These are phyloP conservation scores for Daldinia eschscholtzii DNA, from an alignment of 2,329 filamentous ascomycete species.

Conservation along the genomic window DNA sequence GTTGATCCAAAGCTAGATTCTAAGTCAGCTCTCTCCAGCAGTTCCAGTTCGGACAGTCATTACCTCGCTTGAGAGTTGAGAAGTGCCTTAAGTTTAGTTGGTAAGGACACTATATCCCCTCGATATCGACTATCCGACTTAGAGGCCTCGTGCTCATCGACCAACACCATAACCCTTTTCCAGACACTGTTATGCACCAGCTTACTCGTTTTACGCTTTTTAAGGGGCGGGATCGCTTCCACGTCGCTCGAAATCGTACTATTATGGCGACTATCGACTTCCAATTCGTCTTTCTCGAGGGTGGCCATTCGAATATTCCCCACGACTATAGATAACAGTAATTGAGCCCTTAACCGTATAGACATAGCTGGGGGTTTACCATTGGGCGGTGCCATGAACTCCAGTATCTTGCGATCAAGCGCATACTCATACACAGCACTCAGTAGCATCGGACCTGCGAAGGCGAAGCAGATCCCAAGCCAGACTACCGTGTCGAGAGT, in stretches of 20 bases:
- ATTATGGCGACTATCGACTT: conserved; percentile 23
- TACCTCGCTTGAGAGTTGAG: conserved; percentile 51
- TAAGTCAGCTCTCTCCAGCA: not conserved
- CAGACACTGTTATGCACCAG: conserved; percentile 49
- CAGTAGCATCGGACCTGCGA: conserved; percentile 50
- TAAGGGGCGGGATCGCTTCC: conserved; percentile 22
- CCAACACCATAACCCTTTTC: conserved; percentile 50
- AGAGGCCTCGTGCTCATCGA: conserved; percentile 48
- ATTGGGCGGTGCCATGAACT: conserved; percentile 47
- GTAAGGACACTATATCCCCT: conserved; percentile 44
- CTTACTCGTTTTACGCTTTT: conserved; percentile 24
- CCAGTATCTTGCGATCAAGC: conserved; percentile 50
- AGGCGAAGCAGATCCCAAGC: conserved; percentile 50
- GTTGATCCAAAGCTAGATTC: conserved; percentile 50
- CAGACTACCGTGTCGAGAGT: conserved; percentile 48
- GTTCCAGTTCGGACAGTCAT: not conserved
- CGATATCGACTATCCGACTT: conserved; percentile 5
- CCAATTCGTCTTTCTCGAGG: conserved; percentile 34
- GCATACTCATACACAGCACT: conserved; percentile 51
- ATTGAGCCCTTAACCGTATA: conserved; percentile 45
- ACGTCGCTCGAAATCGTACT: conserved; percentile 27
- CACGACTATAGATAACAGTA: conserved; percentile 50
- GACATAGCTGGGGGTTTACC: conserved; percentile 37
- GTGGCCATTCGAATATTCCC: conserved; percentile 52
- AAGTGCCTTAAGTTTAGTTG: conserved; percentile 49